Conservation (phyloP, 768 basidiomycete genomes). For the Amanita thiersii region DNA sequence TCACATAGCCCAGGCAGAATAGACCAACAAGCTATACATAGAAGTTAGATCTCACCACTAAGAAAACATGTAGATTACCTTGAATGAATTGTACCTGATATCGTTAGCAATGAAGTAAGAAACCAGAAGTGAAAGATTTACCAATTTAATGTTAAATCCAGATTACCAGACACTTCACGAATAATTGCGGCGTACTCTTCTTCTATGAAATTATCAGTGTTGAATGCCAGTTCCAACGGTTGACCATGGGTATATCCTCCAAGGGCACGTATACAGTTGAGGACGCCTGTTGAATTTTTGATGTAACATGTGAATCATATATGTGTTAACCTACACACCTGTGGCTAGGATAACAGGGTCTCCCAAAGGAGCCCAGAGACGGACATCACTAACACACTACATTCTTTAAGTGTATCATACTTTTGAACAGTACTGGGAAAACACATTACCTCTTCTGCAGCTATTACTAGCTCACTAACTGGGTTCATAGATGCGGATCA, state of each 20-base stretch:
- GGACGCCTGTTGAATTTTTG: conserved; percentile 27
- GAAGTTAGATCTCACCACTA: conserved; percentile 1
- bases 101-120: neutral
- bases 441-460: conserved; percentile 52
- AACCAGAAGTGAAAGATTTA: conserved; percentile 18
- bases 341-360: conserved; percentile 46
- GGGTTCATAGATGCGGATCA: conserved; percentile 4
- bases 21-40: conserved; percentile 48
- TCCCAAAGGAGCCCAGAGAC: conserved; percentile 45
- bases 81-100: conserved; percentile 59
- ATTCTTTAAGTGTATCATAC: conserved; percentile 4
- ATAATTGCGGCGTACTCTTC: conserved; percentile 40
- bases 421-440: neutral
- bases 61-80: conserved; percentile 24
- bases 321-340: conserved; percentile 26
- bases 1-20: conserved; percentile 50
- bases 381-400: conserved; percentile 49
- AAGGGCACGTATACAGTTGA: conserved; percentile 58
- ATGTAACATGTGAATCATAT: conserved; percentile 1
- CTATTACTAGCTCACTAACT: conserved; percentile 51
- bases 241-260: conserved; percentile 49
- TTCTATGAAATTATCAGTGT: conserved; percentile 54
- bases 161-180: conserved; percentile 34
- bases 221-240: conserved; percentile 46
- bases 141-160: conserved; percentile 53